These are phyloP conservation scores for Solanum clarkiae DNA, from an alignment of 257 asterid species.

Conservation along the genomic window DNA sequence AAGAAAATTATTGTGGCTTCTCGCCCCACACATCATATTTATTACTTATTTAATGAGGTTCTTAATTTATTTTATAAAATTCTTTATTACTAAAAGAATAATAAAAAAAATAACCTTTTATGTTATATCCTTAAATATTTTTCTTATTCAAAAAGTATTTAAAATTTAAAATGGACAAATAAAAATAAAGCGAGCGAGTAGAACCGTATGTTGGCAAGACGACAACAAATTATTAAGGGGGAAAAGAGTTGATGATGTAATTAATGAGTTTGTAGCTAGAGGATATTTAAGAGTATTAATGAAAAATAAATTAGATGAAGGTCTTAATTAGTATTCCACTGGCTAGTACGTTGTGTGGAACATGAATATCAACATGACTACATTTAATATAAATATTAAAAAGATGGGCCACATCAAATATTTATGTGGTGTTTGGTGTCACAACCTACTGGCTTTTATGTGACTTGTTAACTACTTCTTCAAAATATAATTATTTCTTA, in stretches of 20 bases:
- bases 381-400: not conserved
- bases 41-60: too few relatives aligned
- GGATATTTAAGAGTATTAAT: not conserved
- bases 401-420: not conserved
- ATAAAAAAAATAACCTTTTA: too few relatives aligned
- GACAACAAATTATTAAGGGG: too few relatives aligned
- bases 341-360: not conserved
- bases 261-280: not conserved
- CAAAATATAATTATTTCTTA: not conserved
- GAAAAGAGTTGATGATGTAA: not conserved
- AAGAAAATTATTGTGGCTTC: too few relatives aligned
- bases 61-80: too few relatives aligned
- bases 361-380: not conserved
- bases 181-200: not conserved
- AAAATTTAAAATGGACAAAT: not conserved
- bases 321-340: not conserved
- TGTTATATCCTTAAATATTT: too few relatives aligned
- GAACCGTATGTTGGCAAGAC: too few relatives aligned
- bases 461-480: not conserved
- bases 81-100: too few relatives aligned
- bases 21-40: too few relatives aligned
- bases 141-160: too few relatives aligned
- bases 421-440: not conserved
- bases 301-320: not conserved
- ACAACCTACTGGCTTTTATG: not conserved